Evolutionary conservation across 805 yeast genomes (phyloP).

Genomic region (Ogataea corticis): DNA sequence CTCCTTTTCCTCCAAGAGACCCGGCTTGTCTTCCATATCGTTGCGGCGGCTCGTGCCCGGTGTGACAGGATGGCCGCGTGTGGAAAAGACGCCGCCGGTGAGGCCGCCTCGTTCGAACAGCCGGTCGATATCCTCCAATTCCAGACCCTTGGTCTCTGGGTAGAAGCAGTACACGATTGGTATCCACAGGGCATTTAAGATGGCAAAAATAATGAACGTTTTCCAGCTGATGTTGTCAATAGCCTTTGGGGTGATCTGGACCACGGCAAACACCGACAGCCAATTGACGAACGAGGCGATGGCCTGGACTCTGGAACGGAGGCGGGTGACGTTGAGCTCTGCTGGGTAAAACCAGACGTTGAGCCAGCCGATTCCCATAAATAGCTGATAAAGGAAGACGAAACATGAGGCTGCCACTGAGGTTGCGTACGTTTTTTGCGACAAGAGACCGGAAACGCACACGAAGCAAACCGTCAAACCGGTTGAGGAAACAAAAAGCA

Average conservation of each 20-base stretch:
- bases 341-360: conserved; percentile 56
- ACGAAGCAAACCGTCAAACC: conserved; percentile 8
- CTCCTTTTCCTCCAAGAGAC: conserved; percentile 6
- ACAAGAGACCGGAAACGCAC: conserved; percentile 5
- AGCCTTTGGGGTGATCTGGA: conserved; percentile 48
- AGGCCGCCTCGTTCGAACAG: conserved; percentile 18
- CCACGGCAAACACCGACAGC: conserved; percentile 56
- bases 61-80: conserved; percentile 16
- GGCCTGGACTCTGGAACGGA: conserved; percentile 54
- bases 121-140: conserved; percentile 40
- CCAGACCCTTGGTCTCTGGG: conserved; percentile 47
- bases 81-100: conserved; percentile 17
- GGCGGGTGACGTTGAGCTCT: conserved; percentile 49
- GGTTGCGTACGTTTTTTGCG: conserved; percentile 6
- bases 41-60: conserved; percentile 11
- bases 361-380: conserved; percentile 29
- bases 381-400: conserved; percentile 17
- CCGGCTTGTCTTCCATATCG: conserved; percentile 8
- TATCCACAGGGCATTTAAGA: conserved; percentile 39
- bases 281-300: conserved; percentile 56
- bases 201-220: conserved; percentile 47
- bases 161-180: conserved; percentile 40
- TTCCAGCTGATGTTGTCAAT: conserved; percentile 40
- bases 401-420: conserved; percentile 7
- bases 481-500: conserved; percentile 18